Evolutionary conservation across 1,284 basidiomycete species (phyloP), one percentile per base, ranked within the genome.

Genomic region (Mycena sp.): DNA sequence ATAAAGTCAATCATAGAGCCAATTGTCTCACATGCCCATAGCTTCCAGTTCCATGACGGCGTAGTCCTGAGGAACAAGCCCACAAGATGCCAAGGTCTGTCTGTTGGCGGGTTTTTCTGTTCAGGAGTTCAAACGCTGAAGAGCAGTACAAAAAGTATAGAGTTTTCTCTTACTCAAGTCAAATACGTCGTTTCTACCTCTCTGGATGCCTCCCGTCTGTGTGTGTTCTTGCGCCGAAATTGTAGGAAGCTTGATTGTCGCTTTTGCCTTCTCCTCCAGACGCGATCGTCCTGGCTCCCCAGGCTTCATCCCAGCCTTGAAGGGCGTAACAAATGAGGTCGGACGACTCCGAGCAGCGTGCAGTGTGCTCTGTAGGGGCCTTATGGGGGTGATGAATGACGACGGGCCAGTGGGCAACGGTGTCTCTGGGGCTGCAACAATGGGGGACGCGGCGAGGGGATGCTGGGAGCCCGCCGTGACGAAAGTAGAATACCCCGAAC

Each of bases 271-370:
- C 62, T 62, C 58, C 54, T 73, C 74, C 21, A 83, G 70, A 65
- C 70, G 69, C n/a, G 66, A 55, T 29, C 81, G 73, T 5, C 83
- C 85, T 12, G 80, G 76, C 65, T 87, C 82, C n/a, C 85, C 84
- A 21, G 86, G 87, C 44, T 77, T 78, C 78, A 85, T 79, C 2
- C 83, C 85, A 6, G 76, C 63, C 73, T 92, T 93, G 76, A 93
- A 93, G 0, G 91, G 91, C 0, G 90, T 92, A 2, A 83, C 74
- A 68, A 93, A 93, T 52, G 77, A 7, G 14, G 32, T 63, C 2
- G 74, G 81, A 23, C 69, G 71, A 37, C 68, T 69, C 9, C 58
- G 44, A 17, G 32, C 35, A 35, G 44, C 21, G 25, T 16, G 41
- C n/a, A 56, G 19, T n/a, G 41, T 21, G 26, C 26, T 50, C 52